Conservation (phyloP, 805 yeast genomes). For the Candida mattraensis region DNA sequence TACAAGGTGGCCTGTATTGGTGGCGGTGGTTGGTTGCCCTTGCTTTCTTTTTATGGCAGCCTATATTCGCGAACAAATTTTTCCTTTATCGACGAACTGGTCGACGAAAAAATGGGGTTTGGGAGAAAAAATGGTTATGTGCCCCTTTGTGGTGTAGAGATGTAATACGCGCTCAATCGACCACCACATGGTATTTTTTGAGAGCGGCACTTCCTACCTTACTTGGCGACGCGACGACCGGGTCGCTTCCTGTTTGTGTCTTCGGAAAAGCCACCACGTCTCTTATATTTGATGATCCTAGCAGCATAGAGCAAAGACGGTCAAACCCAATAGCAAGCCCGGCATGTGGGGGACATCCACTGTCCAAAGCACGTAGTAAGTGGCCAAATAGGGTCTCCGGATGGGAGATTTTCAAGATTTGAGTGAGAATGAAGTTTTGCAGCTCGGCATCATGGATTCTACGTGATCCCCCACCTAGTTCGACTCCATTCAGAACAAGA, state of each 20-base stretch:
- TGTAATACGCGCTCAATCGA: slow-evolving; percentile 4
- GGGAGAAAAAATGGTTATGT: no score
- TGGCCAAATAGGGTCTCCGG: slow-evolving; percentile 79
- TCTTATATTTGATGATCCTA: slow-evolving; percentile 74
- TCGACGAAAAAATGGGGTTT: no score
- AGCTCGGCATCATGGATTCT: slow-evolving; percentile 86
- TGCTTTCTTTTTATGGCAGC: slow-evolving; percentile 10
- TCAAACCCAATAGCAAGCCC: slow-evolving; percentile 97
- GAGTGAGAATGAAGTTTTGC: slow-evolving; percentile 70
- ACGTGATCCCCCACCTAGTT: slow-evolving; percentile 95
- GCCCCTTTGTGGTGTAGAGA: no score
- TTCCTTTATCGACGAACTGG: slow-evolving; percentile 12
- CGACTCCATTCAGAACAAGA: slow-evolving; percentile 89
- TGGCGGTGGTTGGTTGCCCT: no score
- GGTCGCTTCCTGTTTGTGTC: slow-evolving; percentile 82
- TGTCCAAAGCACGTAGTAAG: slow-evolving; percentile 70
- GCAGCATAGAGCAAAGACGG: slow-evolving; percentile 84
- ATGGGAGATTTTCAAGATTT: slow-evolving; percentile 58
- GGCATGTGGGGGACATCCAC: slow-evolving; percentile 99
- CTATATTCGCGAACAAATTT: slow-evolving; percentile 12
- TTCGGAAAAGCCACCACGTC: slow-evolving; percentile 98
- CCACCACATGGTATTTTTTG: slow-evolving; percentile 50
- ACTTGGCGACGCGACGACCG: slow-evolving; percentile 86
- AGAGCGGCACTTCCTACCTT: slow-evolving; percentile 51
- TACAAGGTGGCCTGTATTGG: slow-evolving; percentile 15